Base-by-base conservation (phyloP, 306 rosid species). In the Prosopis cineraria region DNA sequence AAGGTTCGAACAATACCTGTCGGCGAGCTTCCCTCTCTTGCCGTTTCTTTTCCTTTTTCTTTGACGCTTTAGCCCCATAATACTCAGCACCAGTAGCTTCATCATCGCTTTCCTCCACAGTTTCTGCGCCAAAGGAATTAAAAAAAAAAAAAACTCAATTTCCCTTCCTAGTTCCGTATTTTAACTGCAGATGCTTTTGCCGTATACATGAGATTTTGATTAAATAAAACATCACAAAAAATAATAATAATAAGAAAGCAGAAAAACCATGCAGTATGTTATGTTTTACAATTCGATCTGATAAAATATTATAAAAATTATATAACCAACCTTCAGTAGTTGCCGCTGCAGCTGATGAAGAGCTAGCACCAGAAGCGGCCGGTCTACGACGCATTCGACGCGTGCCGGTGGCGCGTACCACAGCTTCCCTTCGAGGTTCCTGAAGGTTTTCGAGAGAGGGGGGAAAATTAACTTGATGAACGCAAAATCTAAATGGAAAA, bases 1-100 rank as follows among this genome's bases (percentile, higher is more conserved):
- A 68, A 65, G 68, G 36, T 58, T 58, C 27, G 68, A 77, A 76
- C 30, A 52, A 70, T 78, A 88, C 98, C 90, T 88, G 97, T 75
- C 97, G 81, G 2, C 90, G 97, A 37, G 92, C 91, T 79, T 92
- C 97, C 68, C 97, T 90, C 85, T 90, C 98, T 79, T 94, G 91
- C 81, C 87, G 88, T 83, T 85, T 94, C 81, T 82, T 87, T 81
- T 90, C 97, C 82, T 84, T 92, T 72, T 94, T 90, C 75, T 55
- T 89, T 62, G 82, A 72, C 66, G 89, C 91, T 79, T 60, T 84
- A 60, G 86, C 92, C 80, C 87, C 97, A 80, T 84, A 70, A 50
- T 72, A 22, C 74, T 82, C 96, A 22, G 65, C 91, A 5, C 50
- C 92, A 68, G 30, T 84, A 72, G 50, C 78, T 84, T 94, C 98